Evolutionary conservation across 331 rosid species (phyloP), one percentile per base, ranked within the genome.

Genomic region (Stylosanthes scabra): DNA sequence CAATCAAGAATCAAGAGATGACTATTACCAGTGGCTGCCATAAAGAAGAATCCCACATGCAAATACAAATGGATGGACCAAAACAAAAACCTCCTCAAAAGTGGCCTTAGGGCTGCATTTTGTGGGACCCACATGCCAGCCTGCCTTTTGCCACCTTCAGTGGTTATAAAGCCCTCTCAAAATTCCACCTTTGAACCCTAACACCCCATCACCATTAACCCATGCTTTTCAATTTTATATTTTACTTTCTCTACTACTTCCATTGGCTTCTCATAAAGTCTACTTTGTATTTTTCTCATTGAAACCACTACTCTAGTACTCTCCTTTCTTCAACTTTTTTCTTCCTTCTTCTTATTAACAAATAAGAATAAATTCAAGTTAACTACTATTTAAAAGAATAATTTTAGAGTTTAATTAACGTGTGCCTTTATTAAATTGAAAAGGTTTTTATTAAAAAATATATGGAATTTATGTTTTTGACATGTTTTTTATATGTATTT

Each of bases 21-120:
- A 57, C 78, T 66, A 63, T 76, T 25, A 72, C 70, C 54, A 77
- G 70, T 78, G 84, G 87, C 37, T 66, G 39, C 66, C 80, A 85
- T 76, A 31, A 58, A 65, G 25, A 72, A 83, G 20, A 52, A 83
- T 71, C 72, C 80, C 74, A 78, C 45, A 85, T 70, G 77, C 74
- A n/a, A n/a, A n/a, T n/a, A 78, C 41, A 85, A 72, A 79, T 82
- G 89, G 90, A 85, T 71, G 97, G 92, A 83, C 87, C 45, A 83
- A 78, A 86, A 71, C 68, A 40, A 83, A 78, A 86, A 71, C 67
- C 67, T 42, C 46, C 46, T 34, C 7, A 68, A 62, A 55, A 12
- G 25, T 39, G 59, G 42, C 47, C 25, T 27, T 31, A 7, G 5
- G 14, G 77, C n/a, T 82, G 81, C 74, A 64, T 6, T 8, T 20